Base-by-base conservation (phyloP, 2,329 filamentous ascomycete genomes). In the Diaporthe nobilis region DNA sequence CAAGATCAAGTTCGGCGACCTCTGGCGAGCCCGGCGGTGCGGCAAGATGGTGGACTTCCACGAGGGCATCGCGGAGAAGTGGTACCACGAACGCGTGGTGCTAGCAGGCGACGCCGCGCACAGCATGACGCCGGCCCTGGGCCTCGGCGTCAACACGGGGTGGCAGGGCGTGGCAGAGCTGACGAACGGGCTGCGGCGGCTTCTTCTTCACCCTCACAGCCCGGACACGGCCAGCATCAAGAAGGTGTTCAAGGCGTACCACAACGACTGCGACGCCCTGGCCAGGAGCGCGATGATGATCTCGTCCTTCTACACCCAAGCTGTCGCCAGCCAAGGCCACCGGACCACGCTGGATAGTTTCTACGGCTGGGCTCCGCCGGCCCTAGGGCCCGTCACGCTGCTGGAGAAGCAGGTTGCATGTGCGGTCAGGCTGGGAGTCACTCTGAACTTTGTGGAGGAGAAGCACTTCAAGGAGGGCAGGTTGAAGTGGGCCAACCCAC, bases 61-160 rank as follows among this genome's bases (percentile, higher is more conserved):
- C 53, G 76, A 80, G 42, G 78, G 78, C 2, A 55, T 77, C 1
- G 17, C 77, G 1, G 31, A 67, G 8, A 72, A 73, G 39, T 77
- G 78, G 76, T 76, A 61, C 49, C 77, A 68, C 65, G 71, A 71
- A 34, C 67, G 79, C 4, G 72, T 77, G 4, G 77, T 76, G 2
- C 67, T 80, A 37, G 76, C 77, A 1, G 78, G 78, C 12, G 78
- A 78, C 58, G 75, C 78, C 6, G 72, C 68, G 25, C 75, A 77
- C 70, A 78, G 77, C 73, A 55, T 76, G 28, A 78, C 77, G 17
- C 78, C 78, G 4, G 71, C 67, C n/a, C 47, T 68, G 1, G 78
- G 79, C 9, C 42, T 77, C 25, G 76, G 78, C 12, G 68, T 75
- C 34, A 78, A 77, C 61, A 74, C 72, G 8, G 76, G 77, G 0